Evolutionary conservation across 305 asterid genomes (phyloP).

Genomic region (Plantago coronopus): DNA sequence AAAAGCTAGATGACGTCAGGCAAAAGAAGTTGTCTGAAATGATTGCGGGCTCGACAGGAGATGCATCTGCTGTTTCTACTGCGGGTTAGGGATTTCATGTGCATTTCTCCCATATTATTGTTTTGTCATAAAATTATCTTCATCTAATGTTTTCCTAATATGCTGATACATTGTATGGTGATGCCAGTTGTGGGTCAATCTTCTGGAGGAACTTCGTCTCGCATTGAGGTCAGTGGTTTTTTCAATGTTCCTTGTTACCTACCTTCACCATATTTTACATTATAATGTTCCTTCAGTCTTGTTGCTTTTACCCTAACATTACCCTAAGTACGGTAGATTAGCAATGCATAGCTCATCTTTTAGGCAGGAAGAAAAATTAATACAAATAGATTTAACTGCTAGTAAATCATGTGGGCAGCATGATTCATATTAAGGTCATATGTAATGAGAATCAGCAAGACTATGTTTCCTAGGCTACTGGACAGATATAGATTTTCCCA

Average conservation of each 20-base stretch:
- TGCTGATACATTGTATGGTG: slow-evolving; percentile 20
- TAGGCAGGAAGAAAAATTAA: no score
- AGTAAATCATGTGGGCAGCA: no score
- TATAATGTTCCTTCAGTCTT: no score
- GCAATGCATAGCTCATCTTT: no score
- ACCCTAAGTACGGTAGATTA: no score
- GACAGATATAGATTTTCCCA: no score
- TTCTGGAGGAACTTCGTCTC: slow-evolving; percentile 46
- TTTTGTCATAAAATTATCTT: slow-evolving; percentile 8
- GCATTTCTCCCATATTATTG: slow-evolving; percentile 13
- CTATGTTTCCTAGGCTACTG: no score
- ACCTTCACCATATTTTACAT: neutral
- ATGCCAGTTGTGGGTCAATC: slow-evolving; percentile 53
- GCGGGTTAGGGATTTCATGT: slow-evolving; percentile 46
- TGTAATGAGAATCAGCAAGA: no score
- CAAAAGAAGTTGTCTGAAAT: slow-evolving; percentile 90
- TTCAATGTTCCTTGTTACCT: slow-evolving; percentile 5
- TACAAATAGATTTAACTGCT: no score
- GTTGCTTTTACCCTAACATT: no score
- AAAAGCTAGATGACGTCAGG: slow-evolving; percentile 92
- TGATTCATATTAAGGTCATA: no score
- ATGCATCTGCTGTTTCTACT: slow-evolving; percentile 39
- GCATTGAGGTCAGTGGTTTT: slow-evolving; percentile 49
- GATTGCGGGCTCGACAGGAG: slow-evolving; percentile 81
- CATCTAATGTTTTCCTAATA: slow-evolving; percentile 7